Evolutionary conservation across 2,329 filamentous ascomycete species (phyloP), one percentile per base, ranked within the genome.

Genomic region (Microthyrium microscopicum): DNA sequence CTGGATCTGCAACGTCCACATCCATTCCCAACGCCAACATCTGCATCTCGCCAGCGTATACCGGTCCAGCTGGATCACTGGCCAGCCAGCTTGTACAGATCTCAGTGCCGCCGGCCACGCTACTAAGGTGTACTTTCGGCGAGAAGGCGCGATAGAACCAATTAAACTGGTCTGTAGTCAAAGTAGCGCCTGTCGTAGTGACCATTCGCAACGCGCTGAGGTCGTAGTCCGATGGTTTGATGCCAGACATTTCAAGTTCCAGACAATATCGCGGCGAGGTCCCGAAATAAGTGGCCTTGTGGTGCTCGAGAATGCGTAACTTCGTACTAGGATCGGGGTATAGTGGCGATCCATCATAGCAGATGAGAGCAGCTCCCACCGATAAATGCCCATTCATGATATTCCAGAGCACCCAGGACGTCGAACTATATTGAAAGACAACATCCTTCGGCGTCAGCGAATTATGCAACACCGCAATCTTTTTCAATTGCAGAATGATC

Each of bases 341-440:
- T 26, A 60, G 45, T 0, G 58, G 56, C 2, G 52, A 55, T 15
- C 59, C 59, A 35, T 61, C 57, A 44, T 61, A 63, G 29, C 56
- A 49, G 40, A 62, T 50, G 5, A 57, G 45, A 18, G 51, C 54
- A 9, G 53, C 51, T n/a, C 58, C 57, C 19, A 51, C 50, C 9
- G 53, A 49, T n/a, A 59, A 46, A 39, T 59, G 52, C 19, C 55
- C 55, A 34, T 55, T 51, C 55, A 59, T 57, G 26, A 58, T 52
- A 41, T 59, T 58, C 46, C 55, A 61, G n/a, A 62, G 49, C 1
- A 62, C 53, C 60, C 60, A 64, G 5, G 56, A 58, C 2, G 59
- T 62, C 27, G 50, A 58, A 4, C 52, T 56, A 43, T 61, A 64
- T 37, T 63, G 59, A 37, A 63, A 53, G 18, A 62, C 54, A 5